Conservation (phyloP, 495 filamentous ascomycete genomes). For the Trypethelium eluteriae region DNA sequence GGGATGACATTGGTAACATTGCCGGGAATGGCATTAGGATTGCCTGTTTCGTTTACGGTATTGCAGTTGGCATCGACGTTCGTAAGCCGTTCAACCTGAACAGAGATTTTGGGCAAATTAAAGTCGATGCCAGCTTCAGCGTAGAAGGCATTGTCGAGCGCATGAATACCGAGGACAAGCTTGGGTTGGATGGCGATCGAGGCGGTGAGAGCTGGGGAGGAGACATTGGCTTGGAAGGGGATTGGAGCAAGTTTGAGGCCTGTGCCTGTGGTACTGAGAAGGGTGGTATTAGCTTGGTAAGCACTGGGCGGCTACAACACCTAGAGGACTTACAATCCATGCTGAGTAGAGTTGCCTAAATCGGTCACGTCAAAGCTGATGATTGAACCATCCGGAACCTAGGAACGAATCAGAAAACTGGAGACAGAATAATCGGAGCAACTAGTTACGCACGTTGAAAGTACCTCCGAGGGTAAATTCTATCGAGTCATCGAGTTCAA, state of each 20-base stretch:
- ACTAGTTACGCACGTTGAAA: background rate
- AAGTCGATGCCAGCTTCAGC: conserved; percentile 4
- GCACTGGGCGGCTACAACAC: background rate
- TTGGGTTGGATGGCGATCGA: background rate
- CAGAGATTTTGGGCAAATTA: background rate
- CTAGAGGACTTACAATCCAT: conserved; percentile 1
- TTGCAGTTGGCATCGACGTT: background rate
- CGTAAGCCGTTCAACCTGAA: background rate
- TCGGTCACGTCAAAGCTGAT: background rate
- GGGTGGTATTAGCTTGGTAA: background rate
- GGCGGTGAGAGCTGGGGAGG: conserved; percentile 2
- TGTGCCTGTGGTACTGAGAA: background rate
- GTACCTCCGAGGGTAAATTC: conserved; percentile 6
- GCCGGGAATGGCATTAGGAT: background rate
- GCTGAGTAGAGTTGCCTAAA: background rate
- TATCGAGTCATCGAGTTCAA: conserved; percentile 1
- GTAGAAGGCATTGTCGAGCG: background rate
- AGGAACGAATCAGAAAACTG: too few species aligned
- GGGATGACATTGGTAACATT: conserved; percentile 7
- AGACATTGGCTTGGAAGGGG: conserved; percentile 3
- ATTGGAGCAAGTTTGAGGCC: background rate
- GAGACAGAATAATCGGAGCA: too few species aligned
- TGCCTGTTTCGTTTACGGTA: background rate
- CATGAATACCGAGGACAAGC: conserved; percentile 1
- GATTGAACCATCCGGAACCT: background rate